phyloP scores from a whole-genome alignment of 768 basidiomycete genomes.

The Leccinum disarticulatum region DNA sequence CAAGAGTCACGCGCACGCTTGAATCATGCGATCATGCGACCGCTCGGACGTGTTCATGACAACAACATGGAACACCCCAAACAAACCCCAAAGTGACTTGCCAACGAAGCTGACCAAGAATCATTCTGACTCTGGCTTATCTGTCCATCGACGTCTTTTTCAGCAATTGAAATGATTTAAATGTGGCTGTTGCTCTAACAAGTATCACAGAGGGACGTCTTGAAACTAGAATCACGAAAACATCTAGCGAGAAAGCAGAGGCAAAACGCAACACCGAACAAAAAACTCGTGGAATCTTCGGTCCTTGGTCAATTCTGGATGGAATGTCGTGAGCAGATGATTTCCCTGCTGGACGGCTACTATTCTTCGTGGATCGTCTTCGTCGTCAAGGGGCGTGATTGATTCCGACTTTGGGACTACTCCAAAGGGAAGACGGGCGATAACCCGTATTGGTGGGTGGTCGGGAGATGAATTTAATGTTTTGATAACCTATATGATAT shows the following conservation, averaged over 20 bases:
- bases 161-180: neutral
- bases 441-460: constrained; percentile 63
- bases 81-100: too few relatives aligned
- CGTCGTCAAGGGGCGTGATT: constrained; percentile 38
- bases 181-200: neutral
- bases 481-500: constrained; percentile 57
- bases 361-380: constrained; percentile 60
- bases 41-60: neutral
- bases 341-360: constrained; percentile 86
- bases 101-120: too few relatives aligned
- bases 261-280: constrained; percentile 67
- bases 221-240: neutral
- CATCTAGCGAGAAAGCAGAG: constrained; percentile 16
- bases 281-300: constrained; percentile 92
- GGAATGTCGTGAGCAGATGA: constrained; percentile 87
- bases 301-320: constrained; percentile 90
- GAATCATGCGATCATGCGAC: neutral
- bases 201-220: neutral
- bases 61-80: neutral
- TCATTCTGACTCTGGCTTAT: neutral
- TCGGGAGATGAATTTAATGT: constrained; percentile 43
- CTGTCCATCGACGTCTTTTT: neutral
- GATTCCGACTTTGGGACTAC: constrained; percentile 43
- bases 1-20: neutral
- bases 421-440: constrained; percentile 64